A percentile compares a stretch with the other conserved stretches of the same genome.
These are phyloP conservation scores for Malassezia equina DNA, from an alignment of 1,284 basidiomycete genomes.

Conservation along the genomic window DNA sequence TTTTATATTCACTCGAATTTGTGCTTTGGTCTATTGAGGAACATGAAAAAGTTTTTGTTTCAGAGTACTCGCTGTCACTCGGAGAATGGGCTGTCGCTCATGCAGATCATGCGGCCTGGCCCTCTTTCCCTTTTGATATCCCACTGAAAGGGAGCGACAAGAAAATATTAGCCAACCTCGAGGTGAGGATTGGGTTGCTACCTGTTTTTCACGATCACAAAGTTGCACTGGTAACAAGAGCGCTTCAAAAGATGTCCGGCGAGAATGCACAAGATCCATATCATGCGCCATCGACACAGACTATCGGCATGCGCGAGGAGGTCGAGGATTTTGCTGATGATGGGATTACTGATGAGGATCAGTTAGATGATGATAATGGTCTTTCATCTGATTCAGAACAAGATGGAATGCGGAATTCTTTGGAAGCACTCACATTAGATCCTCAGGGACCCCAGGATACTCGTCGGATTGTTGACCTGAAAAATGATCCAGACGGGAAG, in stretches of 20 bases:
- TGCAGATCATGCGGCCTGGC: background rate
- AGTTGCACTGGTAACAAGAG: background rate
- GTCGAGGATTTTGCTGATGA: slow-evolving; percentile 4
- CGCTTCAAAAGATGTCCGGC: background rate
- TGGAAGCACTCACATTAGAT: background rate
- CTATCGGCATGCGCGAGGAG: slow-evolving; percentile 5
- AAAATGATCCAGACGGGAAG: background rate
- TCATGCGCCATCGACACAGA: background rate
- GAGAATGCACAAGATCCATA: background rate
- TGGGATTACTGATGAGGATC: background rate
- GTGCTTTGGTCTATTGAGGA: background rate
- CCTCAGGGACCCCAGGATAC: background rate
- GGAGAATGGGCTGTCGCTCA: background rate
- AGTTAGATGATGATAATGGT: background rate
- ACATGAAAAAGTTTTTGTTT: background rate
- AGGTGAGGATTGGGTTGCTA: background rate
- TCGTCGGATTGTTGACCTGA: background rate
- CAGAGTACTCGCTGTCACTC: background rate
- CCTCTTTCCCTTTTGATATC: background rate
- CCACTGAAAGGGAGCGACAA: background rate
- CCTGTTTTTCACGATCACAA: background rate
- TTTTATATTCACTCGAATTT: background rate
- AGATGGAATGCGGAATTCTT: background rate
- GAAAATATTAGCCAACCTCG: background rate
- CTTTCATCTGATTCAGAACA: background rate